These are phyloP conservation scores for Calonectria pauciramosa DNA, from an alignment of 2,329 filamentous ascomycete species.

Conservation along the genomic window DNA sequence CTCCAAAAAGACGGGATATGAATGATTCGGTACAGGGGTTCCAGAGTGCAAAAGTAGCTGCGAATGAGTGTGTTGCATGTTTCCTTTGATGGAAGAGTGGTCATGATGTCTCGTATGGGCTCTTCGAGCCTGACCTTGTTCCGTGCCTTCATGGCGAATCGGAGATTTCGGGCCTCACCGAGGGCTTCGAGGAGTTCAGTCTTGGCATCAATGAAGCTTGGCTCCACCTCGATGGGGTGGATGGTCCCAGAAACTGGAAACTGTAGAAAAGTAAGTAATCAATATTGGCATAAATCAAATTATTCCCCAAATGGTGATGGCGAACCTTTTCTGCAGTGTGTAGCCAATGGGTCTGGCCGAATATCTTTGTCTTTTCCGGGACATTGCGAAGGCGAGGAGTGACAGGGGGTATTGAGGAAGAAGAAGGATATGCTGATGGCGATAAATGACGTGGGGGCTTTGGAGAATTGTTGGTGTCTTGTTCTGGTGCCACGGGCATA, in stretches of 20 bases:
- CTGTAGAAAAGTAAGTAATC: slow-evolving; percentile 28
- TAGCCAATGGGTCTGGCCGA: slow-evolving; percentile 46
- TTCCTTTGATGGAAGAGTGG: slow-evolving; percentile 34
- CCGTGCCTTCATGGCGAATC: slow-evolving; percentile 35
- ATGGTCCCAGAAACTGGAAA: slow-evolving; percentile 43
- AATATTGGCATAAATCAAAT: no score
- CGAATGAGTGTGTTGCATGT: slow-evolving; percentile 39
- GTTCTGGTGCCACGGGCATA: background rate
- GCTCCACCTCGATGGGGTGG: slow-evolving; percentile 42
- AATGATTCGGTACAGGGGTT: slow-evolving; percentile 44
- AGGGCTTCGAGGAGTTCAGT: slow-evolving; percentile 38
- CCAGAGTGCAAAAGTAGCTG: slow-evolving; percentile 44
- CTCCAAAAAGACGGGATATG: slow-evolving; percentile 42
- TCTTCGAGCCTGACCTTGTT: slow-evolving; percentile 33
- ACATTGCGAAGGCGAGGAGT: slow-evolving; percentile 42
- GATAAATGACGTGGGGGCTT: background rate
- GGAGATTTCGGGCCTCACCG: slow-evolving; percentile 38
- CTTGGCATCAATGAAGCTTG: slow-evolving; percentile 42
- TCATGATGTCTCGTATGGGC: slow-evolving; percentile 34
- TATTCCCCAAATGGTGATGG: background rate
- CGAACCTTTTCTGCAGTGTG: slow-evolving; percentile 44
- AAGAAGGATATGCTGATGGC: background rate
- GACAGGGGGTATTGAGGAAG: slow-evolving; percentile 37
- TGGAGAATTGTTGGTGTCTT: background rate
- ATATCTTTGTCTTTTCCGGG: slow-evolving; percentile 45